Percentiles rank a stretch among this genome's conserved stretches.
These are phyloP conservation scores for Suillus discolor DNA, from an alignment of 768 basidiomycete species.

Conservation along the genomic window DNA sequence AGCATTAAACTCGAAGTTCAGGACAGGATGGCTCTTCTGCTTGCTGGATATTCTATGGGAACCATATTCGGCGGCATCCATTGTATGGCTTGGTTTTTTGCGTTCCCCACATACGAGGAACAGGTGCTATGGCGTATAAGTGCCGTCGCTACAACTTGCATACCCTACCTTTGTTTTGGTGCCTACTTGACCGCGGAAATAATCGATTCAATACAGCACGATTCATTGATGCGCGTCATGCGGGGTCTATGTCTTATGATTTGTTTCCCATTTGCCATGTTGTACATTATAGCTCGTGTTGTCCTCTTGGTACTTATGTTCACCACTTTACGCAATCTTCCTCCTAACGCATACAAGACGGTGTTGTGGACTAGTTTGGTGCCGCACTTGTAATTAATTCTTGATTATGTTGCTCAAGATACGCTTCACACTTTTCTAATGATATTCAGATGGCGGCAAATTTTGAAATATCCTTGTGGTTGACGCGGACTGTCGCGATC, in stretches of 20 bases:
- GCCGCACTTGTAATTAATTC: neutral
- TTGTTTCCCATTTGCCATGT: neutral
- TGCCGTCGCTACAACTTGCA: conserved; percentile 13
- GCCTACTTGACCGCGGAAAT: too few species aligned
- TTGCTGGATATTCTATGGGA: conserved; percentile 4
- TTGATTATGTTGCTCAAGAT: neutral
- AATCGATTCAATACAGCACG: too few species aligned
- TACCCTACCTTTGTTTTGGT: neutral
- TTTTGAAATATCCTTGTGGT: too few species aligned
- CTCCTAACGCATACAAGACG: neutral
- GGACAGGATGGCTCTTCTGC: fast-evolving
- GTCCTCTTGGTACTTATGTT: neutral
- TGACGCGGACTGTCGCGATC: too few species aligned
- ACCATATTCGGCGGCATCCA: conserved; percentile 31
- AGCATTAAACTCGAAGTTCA: neutral
- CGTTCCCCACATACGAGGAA: conserved; percentile 20
- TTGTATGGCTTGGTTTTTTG: conserved; percentile 26
- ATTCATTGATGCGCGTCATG: too few species aligned
- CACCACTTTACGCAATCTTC: conserved; percentile 1
- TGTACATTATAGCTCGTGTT: neutral
- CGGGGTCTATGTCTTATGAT: too few species aligned
- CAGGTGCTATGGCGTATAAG: conserved; percentile 24
- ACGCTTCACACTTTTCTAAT: too few species aligned
- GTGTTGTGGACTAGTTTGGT: neutral
- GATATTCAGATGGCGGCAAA: too few species aligned